Evolutionary conservation across 345 rosid species (phyloP).

Genomic region (Eutrema japonicum): DNA sequence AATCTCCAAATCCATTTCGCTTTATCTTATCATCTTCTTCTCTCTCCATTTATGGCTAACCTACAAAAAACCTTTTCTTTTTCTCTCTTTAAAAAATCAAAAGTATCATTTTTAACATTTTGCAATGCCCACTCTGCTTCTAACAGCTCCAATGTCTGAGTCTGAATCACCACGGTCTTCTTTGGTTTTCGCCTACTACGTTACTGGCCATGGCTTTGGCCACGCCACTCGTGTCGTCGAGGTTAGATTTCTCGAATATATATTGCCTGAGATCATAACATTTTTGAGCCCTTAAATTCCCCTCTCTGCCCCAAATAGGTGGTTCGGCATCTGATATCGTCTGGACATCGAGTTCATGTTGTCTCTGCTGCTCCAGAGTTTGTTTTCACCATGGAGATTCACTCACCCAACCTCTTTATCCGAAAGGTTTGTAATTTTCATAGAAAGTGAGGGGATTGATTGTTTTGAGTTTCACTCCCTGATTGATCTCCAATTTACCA

Average conservation of each 20-base stretch:
- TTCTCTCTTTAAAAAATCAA: background rate
- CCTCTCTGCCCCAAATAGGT: constrained; percentile 53
- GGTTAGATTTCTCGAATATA: constrained; percentile 44
- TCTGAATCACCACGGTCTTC: constrained; percentile 21
- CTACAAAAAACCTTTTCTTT: constrained; percentile 19
- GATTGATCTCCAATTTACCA: background rate
- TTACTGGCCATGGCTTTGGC: constrained; percentile 97
- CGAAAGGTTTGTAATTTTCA: constrained; percentile 53
- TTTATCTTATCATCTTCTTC: constrained; percentile 29
- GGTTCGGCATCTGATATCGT: constrained; percentile 73
- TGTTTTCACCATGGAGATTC: constrained; percentile 81
- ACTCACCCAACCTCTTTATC: constrained; percentile 78
- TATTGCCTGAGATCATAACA: constrained; percentile 10
- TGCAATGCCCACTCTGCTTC: constrained; percentile 36
- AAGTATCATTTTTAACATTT: constrained; percentile 1
- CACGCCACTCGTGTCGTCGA: constrained; percentile 98
- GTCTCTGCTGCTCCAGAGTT: constrained; percentile 94
- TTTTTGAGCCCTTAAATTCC: background rate
- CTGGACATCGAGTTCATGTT: constrained; percentile 88
- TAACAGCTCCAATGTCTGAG: constrained; percentile 35
- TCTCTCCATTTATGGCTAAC: constrained; percentile 34
- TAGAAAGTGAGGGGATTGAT: background rate
- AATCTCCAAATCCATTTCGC: constrained; percentile 6
- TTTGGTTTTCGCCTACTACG: constrained; percentile 87
- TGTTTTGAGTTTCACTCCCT: constrained; percentile 6